These are phyloP conservation scores for Colletotrichum lentis DNA, from an alignment of 2,329 filamentous ascomycete species.

Conservation along the genomic window DNA sequence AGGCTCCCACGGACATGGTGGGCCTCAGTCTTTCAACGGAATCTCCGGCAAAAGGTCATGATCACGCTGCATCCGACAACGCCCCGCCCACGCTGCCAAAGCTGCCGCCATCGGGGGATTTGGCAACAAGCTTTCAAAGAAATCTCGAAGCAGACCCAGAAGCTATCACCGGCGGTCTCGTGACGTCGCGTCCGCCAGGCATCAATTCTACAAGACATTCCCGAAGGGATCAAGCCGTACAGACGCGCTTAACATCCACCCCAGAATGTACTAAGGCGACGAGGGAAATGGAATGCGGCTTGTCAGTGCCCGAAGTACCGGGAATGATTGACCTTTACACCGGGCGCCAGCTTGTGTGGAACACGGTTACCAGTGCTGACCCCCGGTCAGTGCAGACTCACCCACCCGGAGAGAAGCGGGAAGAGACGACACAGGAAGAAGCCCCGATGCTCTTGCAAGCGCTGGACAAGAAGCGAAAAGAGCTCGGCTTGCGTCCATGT, in stretches of 20 bases:
- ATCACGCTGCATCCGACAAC: not conserved
- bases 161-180: not conserved
- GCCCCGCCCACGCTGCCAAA: constrained; percentile 2
- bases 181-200: not conserved
- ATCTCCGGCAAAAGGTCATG: not conserved
- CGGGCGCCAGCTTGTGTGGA: constrained; percentile 2
- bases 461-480: too few species aligned
- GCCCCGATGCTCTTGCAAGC: too few species aligned
- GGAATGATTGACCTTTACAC: constrained; percentile 1
- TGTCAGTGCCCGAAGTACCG: not conserved
- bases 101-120: not conserved
- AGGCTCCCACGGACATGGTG: not conserved
- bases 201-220: not conserved
- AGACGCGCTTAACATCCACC: not conserved
- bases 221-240: not conserved
- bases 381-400: not conserved
- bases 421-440: too few species aligned
- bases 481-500: too few species aligned
- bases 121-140: not conserved
- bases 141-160: not conserved
- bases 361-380: not conserved
- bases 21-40: not conserved
- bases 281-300: not conserved
- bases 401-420: too few species aligned
- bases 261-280: not conserved